Evolutionary conservation across 768 basidiomycete genomes (phyloP), one percentile per base, ranked within the genome.

Genomic region (Trametes punicea): DNA sequence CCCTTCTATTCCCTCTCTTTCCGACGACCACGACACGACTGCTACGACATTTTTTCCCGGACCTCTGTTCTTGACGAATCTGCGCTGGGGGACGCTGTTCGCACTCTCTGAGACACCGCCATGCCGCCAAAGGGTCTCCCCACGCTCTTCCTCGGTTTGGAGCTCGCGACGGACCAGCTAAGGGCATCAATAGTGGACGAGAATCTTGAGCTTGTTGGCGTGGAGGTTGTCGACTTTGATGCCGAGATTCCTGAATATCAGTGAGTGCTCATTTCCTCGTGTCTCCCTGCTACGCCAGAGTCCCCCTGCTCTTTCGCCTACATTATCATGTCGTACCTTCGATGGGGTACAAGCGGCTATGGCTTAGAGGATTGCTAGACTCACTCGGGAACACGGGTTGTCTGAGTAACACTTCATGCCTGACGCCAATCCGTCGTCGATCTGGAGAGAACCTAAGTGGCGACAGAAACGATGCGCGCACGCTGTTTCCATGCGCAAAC

Each of bases 101-200:
- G 44, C 53, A 47, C 42, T n/a, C 45, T 6, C 34, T n/a, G 26
- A 46, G 52, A 46, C 44, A 56, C 49, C 59, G 41, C 46, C 39
- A 69, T 69, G 67, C 65, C 67, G 55, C 67, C 73, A 51, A 79
- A 80, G 69, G 62, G 69, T 20, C 72, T 74, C 39, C 69, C 75
- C 34, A 69, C 77, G n/a, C 79, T 89, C 63, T 93, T 92, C 73
- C 83, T 94, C 38, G 92, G 91, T 56, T 80, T 94, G 68, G 90
- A 93, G 75, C 81, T 93, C 51, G 85, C 88, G 3, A 85, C 85
- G 31, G 91, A 93, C 76, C 87, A 91, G 71, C 74, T 93, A 40
- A 82, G 89, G 46, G 91, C 89, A 40, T 85, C 88, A 46, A 80
- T 94, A 62, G 83, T 94, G 57, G 91, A 93, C 66, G 88, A 90